These are phyloP conservation scores for Cyclotella atomus DNA, from an alignment of 108 stramenopile genomes.

Conservation along the genomic window DNA sequence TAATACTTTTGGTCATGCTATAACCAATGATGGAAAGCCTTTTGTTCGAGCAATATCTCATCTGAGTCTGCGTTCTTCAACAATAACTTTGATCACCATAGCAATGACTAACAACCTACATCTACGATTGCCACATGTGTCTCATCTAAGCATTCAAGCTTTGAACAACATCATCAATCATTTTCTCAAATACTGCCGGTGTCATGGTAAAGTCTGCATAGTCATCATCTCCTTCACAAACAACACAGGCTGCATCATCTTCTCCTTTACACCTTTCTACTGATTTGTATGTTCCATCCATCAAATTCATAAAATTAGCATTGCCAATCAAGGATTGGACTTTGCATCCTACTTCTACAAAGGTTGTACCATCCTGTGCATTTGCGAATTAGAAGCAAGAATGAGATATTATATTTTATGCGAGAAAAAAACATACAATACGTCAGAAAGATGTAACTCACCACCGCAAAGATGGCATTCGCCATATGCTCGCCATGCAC, in stretches of 20 bases:
- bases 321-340: constrained; percentile 40
- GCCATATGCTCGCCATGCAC: constrained; percentile 47
- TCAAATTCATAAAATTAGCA: constrained; percentile 36
- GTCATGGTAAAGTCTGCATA: constrained; percentile 34
- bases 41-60: too few relatives aligned
- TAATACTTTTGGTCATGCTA: too few relatives aligned
- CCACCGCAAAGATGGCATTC: constrained; percentile 47
- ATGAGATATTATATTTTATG: too few relatives aligned
- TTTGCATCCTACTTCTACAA: constrained; percentile 46
- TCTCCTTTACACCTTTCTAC: constrained; percentile 31
- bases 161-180: constrained; percentile 41
- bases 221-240: constrained; percentile 26
- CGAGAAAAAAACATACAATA: too few relatives aligned
- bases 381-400: too few relatives aligned
- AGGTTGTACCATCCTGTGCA: constrained; percentile 44
- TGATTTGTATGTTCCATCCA: constrained; percentile 32
- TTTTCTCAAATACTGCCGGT: constrained; percentile 34
- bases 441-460: too few relatives aligned
- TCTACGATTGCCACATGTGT: not conserved
- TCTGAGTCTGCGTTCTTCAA: too few relatives aligned
- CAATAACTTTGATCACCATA: too few relatives aligned
- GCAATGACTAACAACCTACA: too few relatives aligned
- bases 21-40: too few relatives aligned
- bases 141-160: constrained; percentile 8
- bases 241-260: constrained; percentile 17